Evolutionary conservation across 108 stramenopile species (phyloP).

Genomic region (Tribonema minus): DNA sequence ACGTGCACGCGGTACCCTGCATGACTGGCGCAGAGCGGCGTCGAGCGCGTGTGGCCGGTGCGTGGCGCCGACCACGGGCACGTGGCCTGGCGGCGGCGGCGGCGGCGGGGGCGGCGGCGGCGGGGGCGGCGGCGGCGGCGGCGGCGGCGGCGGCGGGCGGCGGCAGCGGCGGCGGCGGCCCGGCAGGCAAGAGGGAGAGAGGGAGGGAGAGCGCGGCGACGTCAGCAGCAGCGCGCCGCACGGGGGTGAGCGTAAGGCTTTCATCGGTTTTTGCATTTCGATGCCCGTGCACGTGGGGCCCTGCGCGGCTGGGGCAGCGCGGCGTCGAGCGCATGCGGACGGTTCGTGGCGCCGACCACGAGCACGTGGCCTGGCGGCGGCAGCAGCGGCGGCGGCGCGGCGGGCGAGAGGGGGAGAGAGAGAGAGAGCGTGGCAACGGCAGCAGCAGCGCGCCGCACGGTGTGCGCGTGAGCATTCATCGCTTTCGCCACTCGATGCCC

Average conservation of each 20-base stretch:
- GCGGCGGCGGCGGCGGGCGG: neutral
- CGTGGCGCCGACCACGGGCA: constrained; percentile 27
- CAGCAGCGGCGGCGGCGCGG: too few species aligned
- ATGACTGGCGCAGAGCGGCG: neutral
- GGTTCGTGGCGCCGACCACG: constrained; percentile 41
- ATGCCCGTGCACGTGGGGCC: too few species aligned
- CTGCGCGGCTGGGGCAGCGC: constrained; percentile 34
- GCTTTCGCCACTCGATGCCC: too few species aligned
- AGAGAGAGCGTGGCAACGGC: neutral
- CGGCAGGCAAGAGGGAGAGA: neutral
- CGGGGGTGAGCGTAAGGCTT: too few species aligned
- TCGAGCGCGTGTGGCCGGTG: neutral
- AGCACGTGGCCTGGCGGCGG: neutral
- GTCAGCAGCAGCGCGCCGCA: neutral
- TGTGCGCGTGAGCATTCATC: too few species aligned
- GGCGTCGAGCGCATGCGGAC: constrained; percentile 27
- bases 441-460: too few species aligned
- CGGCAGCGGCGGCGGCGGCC: neutral
- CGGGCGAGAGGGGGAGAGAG: neutral
- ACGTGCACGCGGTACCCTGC: neutral
- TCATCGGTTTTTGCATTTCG: too few species aligned
- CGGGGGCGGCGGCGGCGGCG: neutral
- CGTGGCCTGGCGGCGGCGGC: too few species aligned
- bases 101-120: neutral
- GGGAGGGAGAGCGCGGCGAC: neutral